phyloP scores from a whole-genome alignment of 306 rosid species.

The Cucurbita ficifolia region DNA sequence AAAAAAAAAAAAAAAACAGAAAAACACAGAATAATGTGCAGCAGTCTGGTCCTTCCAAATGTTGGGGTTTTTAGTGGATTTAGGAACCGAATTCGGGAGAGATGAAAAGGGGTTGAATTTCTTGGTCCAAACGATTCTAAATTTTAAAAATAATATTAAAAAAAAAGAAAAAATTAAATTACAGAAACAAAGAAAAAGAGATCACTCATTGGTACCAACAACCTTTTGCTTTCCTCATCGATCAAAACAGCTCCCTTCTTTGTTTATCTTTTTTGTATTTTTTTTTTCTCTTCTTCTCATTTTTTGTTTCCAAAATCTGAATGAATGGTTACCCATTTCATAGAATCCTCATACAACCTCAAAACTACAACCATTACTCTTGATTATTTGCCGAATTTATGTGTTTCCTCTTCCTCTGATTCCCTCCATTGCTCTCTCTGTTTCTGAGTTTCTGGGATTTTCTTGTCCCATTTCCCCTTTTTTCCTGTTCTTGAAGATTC shows the following conservation, averaged over 20 bases:
- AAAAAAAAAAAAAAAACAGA: neutral
- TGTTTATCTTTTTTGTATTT: neutral
- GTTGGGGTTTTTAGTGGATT: slow-evolving; percentile 31
- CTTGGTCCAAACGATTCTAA: slow-evolving; percentile 19
- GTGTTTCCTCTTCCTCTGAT: slow-evolving; percentile 11
- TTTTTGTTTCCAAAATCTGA: slow-evolving; percentile 20
- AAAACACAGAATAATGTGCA: slow-evolving; percentile 14
- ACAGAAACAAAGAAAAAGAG: slow-evolving; percentile 22
- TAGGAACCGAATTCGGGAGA: slow-evolving; percentile 59
- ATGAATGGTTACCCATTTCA: slow-evolving; percentile 11
- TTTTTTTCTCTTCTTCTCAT: neutral
- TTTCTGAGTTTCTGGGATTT: slow-evolving; percentile 20
- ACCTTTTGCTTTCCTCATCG: slow-evolving; percentile 42
- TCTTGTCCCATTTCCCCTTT: neutral
- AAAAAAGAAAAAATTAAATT: neutral
- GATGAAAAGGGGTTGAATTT: slow-evolving; percentile 25
- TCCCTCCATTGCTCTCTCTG: slow-evolving; percentile 10
- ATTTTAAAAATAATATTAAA: neutral
- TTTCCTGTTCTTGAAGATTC: slow-evolving; percentile 5
- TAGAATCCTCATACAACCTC: slow-evolving; percentile 8
- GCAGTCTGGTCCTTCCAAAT: slow-evolving; percentile 33
- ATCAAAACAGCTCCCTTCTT: slow-evolving; percentile 15
- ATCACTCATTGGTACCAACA: slow-evolving; percentile 23
- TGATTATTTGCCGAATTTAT: neutral
- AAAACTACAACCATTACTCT: neutral